Conservation (phyloP, 2,329 filamentous ascomycete species). For the Cryphonectria carpinicola region DNA sequence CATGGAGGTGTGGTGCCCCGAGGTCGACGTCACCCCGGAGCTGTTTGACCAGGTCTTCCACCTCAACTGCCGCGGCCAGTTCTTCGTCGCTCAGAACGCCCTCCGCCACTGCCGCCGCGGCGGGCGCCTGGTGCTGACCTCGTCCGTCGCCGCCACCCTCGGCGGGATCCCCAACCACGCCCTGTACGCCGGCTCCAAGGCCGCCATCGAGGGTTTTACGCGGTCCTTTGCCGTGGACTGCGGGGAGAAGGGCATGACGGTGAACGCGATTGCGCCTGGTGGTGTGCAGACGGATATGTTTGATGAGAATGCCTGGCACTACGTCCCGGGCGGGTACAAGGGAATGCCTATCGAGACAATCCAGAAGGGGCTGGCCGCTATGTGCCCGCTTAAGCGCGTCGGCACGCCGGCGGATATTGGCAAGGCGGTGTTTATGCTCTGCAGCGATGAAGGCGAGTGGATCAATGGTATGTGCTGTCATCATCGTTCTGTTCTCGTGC, state of each 20-base stretch:
- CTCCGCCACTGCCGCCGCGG: slow-evolving; percentile 72
- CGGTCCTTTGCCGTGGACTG: slow-evolving; percentile 74
- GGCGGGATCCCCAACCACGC: slow-evolving; percentile 71
- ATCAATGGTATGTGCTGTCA: slow-evolving; percentile 58
- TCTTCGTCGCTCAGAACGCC: slow-evolving; percentile 77
- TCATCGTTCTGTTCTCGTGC: background rate
- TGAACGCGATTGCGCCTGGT: slow-evolving; percentile 73
- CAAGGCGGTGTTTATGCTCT: slow-evolving; percentile 58
- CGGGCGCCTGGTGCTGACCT: slow-evolving; percentile 74
- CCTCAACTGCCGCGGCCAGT: slow-evolving; percentile 72
- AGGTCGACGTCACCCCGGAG: slow-evolving; percentile 70
- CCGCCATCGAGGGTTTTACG: slow-evolving; percentile 73
- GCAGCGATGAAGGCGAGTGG: slow-evolving; percentile 64
- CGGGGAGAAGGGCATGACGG: slow-evolving; percentile 68
- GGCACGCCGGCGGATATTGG: slow-evolving; percentile 63
- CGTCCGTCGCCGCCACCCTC: slow-evolving; percentile 68
- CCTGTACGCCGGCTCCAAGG: slow-evolving; percentile 73
- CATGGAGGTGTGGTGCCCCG: slow-evolving; percentile 72
- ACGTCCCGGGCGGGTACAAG: slow-evolving; percentile 60
- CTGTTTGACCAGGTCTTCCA: slow-evolving; percentile 75
- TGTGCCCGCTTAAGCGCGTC: slow-evolving; percentile 63
- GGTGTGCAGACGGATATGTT: slow-evolving; percentile 81
- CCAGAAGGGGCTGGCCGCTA: slow-evolving; percentile 56
- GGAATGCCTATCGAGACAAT: slow-evolving; percentile 57
- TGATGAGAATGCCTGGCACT: slow-evolving; percentile 69